phyloP scores from a whole-genome alignment of 306 rosid species.

The Prunus campanulata region DNA sequence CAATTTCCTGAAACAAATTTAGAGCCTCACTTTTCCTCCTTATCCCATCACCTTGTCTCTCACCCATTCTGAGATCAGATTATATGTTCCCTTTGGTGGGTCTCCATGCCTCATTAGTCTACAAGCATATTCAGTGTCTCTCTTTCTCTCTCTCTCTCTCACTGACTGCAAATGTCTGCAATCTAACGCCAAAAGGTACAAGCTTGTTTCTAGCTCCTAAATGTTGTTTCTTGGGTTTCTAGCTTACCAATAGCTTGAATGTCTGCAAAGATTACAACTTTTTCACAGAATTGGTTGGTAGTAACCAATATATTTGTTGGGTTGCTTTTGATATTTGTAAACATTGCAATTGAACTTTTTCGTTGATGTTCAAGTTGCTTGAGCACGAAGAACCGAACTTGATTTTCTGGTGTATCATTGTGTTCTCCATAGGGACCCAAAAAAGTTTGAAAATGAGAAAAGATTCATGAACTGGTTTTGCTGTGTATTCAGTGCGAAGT shows the following conservation, averaged over 20 bases:
- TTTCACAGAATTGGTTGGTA: background rate
- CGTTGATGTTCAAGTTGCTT: background rate
- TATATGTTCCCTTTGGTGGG: background rate
- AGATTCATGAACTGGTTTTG: background rate
- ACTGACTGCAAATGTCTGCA: background rate
- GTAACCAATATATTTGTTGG: background rate
- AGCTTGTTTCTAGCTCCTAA: background rate
- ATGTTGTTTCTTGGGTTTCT: no score
- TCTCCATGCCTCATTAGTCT: background rate
- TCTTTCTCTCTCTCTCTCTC: background rate
- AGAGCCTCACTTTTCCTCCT: constrained; percentile 18
- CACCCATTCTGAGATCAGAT: background rate
- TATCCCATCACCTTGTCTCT: constrained; percentile 9
- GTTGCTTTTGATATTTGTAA: background rate
- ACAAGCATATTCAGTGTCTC: background rate
- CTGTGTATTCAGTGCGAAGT: constrained; percentile 1
- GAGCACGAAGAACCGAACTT: background rate
- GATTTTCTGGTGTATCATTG: background rate
- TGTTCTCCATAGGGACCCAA: background rate
- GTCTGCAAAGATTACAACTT: background rate
- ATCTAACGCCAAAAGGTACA: constrained; percentile 3
- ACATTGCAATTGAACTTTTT: background rate
- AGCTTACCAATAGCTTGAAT: background rate
- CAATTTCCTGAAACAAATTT: background rate
- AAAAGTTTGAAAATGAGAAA: background rate